A percentile compares a stretch with the other conserved stretches of the same genome.
Evolutionary conservation across 371 early-diverging fungal species (phyloP).

Genomic region (Mortierella sp.): DNA sequence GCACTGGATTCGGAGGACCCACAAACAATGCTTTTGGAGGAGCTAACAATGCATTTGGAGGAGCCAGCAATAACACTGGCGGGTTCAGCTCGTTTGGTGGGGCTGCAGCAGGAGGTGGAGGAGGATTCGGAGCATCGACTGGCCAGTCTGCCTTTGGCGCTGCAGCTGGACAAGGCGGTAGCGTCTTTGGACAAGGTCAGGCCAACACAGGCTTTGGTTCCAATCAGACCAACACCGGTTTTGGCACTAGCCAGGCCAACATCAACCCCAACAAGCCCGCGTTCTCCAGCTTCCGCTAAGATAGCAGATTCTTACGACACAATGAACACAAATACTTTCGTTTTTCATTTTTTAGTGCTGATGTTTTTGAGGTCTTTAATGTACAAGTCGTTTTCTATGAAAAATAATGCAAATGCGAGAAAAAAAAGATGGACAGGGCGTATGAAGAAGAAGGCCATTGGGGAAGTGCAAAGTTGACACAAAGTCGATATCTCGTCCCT

Average conservation of each 20-base stretch:
- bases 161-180: background rate
- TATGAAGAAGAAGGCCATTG: background rate
- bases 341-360: background rate
- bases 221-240: constrained; percentile 3
- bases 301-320: background rate
- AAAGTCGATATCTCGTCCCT: background rate
- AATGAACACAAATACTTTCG: background rate
- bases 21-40: constrained; percentile 19
- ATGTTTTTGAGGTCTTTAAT: background rate
- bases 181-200: constrained; percentile 20
- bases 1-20: constrained; percentile 22
- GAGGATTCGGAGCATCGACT: constrained; percentile 8
- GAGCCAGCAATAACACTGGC: constrained; percentile 2
- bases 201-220: constrained; percentile 1
- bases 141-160: constrained; percentile 4
- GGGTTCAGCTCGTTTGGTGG: constrained; percentile 21
- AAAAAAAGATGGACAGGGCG: background rate
- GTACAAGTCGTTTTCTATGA: constrained; percentile 1
- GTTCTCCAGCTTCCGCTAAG: constrained; percentile 36
- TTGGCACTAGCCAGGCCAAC: background rate
- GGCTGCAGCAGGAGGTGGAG: background rate
- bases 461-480: background rate
- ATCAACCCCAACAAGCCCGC: constrained; percentile 34
- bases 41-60: constrained; percentile 5
- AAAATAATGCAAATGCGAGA: constrained; percentile 14